Percentiles rank a stretch among this genome's conserved stretches.
phyloP scores from a whole-genome alignment of 495 filamentous ascomycete species.

The Aspergillus baeticus region DNA sequence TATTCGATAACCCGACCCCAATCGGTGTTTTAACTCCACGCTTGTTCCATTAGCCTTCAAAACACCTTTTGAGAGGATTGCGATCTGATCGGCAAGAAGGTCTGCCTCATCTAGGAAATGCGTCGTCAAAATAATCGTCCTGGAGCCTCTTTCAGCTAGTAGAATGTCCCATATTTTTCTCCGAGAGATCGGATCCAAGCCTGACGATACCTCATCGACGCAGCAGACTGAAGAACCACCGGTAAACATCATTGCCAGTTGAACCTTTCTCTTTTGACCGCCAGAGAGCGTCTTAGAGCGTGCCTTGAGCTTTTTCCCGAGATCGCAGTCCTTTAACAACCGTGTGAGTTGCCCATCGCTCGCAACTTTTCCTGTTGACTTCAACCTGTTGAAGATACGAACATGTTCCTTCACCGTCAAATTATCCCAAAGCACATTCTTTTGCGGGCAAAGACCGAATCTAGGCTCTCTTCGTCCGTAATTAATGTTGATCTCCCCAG shows the following conservation, averaged over 20 bases:
- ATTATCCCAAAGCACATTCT: conserved; percentile 86
- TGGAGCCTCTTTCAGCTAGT: conserved; percentile 69
- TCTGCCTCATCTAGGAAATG: conserved; percentile 83
- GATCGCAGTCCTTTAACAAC: conserved; percentile 66
- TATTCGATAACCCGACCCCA: conserved; percentile 76
- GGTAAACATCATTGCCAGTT: conserved; percentile 90
- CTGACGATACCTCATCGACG: conserved; percentile 83
- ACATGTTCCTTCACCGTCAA: conserved; percentile 82
- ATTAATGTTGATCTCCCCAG: conserved; percentile 64
- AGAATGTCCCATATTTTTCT: conserved; percentile 91
- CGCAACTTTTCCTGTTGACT: conserved; percentile 54
- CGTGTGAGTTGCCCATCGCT: conserved; percentile 52
- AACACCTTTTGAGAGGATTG: conserved; percentile 70
- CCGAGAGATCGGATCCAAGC: conserved; percentile 76
- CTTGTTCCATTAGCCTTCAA: conserved; percentile 72
- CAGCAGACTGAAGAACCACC: conserved; percentile 82
- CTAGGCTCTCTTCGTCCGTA: conserved; percentile 61
- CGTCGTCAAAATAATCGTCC: conserved; percentile 82
- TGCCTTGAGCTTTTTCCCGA: conserved; percentile 65
- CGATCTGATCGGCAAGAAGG: conserved; percentile 73
- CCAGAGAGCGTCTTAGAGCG: conserved; percentile 71
- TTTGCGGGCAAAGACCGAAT: conserved; percentile 84
- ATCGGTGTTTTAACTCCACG: conserved; percentile 67
- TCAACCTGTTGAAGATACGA: conserved; percentile 72
- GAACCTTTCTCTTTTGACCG: conserved; percentile 87